Conservation (phyloP, 148 eudicot genomes). For the Chenopodium formosanum region DNA sequence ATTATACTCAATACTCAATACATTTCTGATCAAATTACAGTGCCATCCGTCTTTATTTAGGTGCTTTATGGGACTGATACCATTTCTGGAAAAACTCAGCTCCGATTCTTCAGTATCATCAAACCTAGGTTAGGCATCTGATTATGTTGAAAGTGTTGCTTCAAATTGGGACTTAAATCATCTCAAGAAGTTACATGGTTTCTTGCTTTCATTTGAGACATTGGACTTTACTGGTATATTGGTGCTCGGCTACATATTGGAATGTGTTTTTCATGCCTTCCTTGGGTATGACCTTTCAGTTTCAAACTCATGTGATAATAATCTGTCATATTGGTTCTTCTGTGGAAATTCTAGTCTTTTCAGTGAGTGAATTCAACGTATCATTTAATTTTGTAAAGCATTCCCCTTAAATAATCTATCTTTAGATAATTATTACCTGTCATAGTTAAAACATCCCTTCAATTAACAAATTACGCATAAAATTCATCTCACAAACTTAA, state of each 20-base stretch:
- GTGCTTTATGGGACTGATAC: conserved; percentile 55
- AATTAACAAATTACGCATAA: background rate
- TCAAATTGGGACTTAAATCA: conserved; percentile 72
- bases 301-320: background rate
- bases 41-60: conserved; percentile 35
- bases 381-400: background rate
- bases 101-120: conserved; percentile 35
- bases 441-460: background rate
- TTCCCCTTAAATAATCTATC: background rate
- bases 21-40: conserved; percentile 25
- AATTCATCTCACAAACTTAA: background rate
- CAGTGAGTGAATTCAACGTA: background rate
- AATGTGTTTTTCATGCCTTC: conserved; percentile 85
- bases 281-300: conserved; percentile 67
- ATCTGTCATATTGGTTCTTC: background rate
- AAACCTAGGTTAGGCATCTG: conserved; percentile 25
- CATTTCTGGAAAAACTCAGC: conserved; percentile 28
- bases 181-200: conserved; percentile 54
- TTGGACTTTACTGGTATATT: conserved; percentile 32
- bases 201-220: conserved; percentile 68
- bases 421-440: background rate
- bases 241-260: conserved; percentile 57
- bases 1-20: conserved; percentile 68
- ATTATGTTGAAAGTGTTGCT: conserved; percentile 31
- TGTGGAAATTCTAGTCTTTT: background rate